Evolutionary conservation across 2,329 filamentous ascomycete genomes (phyloP), one percentile per base, ranked within the genome.

Genomic region (Tolypocladium tropicale): DNA sequence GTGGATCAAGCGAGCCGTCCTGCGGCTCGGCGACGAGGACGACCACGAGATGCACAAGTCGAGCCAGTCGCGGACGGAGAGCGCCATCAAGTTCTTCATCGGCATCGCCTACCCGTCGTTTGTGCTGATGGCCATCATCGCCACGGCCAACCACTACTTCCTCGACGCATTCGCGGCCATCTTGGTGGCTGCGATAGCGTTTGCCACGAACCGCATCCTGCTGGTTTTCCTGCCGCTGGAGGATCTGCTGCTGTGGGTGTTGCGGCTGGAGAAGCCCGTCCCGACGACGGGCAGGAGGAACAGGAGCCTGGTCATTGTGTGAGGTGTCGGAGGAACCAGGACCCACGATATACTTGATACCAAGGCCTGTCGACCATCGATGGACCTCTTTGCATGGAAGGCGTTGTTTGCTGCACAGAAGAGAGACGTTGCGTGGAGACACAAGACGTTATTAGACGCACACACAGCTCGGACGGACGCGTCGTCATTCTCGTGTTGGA

Each of bases 111-210:
- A 90, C 63, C 86, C 87, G 1, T 66, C 78, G 6, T 74, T 80
- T 30, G 89, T 90, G 58, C 70, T 89, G 6, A 75, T 81, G 10
- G 85, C 84, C 30, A 89, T 89, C 60, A 76, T 89, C 28, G 81
- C 86, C 3, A 89, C 86, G 0, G 86, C 86, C 50, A 89, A 89
- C 67, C 86, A 89, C 68, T 86, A 88, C 66, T 77, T 89, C 52
- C 78, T 89, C 7, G 86, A 89, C 65, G 86, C 86, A 0, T 78
- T 88, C 2, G 86, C 85, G 0, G 86, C 86, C 16, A 82, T 84
- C 6, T 64, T 80, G 34, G 84, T 89, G 3, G 89, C 85, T 62
- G 74, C 73, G 3, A 60, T 88, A 6, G 85, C 84, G 1, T 89
- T 86, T 85, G 69, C 78, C 56, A 68, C 69, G 51, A 81, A 81